phyloP scores from a whole-genome alignment of 75 land plant genomes.

The Adiantum capillusveneris region DNA sequence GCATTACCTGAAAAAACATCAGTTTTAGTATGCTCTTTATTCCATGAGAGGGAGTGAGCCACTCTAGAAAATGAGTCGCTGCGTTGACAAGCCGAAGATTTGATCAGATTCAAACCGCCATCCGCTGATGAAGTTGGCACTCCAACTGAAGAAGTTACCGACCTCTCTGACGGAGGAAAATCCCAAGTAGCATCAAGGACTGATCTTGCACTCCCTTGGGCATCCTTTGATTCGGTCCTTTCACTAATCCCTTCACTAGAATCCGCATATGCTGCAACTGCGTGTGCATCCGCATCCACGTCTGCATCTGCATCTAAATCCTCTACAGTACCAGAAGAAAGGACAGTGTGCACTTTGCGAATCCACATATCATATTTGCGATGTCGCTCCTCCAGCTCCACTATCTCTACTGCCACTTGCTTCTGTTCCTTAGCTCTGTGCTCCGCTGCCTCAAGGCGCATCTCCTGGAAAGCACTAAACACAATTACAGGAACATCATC shows the following conservation, averaged over 20 bases:
- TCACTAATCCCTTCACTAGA: too few species aligned
- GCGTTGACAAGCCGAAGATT: neutral
- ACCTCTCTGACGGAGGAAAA: neutral
- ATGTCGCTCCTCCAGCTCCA: conserved; percentile 49
- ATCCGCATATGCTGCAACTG: too few species aligned
- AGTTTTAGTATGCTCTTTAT: too few species aligned
- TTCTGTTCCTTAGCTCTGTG: conserved; percentile 45
- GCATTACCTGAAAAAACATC: too few species aligned
- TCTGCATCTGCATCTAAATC: neutral
- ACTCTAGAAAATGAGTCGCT: too few species aligned
- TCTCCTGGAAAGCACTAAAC: conserved; percentile 46
- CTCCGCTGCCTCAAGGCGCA: conserved; percentile 34
- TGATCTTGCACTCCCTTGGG: neutral
- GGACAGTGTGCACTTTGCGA: conserved; percentile 30
- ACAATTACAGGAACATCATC: conserved; percentile 42
- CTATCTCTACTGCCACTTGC: conserved; percentile 31
- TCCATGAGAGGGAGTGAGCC: too few species aligned
- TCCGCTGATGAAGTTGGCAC: neutral
- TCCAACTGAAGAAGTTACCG: neutral
- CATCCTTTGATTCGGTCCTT: too few species aligned
- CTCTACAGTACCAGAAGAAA: conserved; percentile 6
- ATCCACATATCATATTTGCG: conserved; percentile 38
- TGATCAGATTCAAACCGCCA: neutral
- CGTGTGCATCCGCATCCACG: neutral
- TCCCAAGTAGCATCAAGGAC: neutral